Evolutionary conservation across 2,329 filamentous ascomycete genomes (phyloP), one percentile per base, ranked within the genome.

Genomic region (Chrysoporthe austroafricana): DNA sequence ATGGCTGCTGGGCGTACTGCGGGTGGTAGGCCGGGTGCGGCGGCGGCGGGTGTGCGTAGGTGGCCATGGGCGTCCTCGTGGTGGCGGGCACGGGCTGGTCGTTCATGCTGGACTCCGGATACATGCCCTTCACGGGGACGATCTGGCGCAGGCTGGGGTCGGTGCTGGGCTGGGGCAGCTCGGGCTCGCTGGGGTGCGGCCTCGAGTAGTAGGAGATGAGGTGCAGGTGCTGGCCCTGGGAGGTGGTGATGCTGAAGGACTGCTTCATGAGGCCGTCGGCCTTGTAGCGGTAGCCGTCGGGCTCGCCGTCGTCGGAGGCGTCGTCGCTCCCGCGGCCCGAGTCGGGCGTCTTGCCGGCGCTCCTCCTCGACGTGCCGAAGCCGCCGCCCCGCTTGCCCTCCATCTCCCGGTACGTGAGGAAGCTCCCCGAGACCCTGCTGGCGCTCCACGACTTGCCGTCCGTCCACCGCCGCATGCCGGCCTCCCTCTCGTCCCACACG

Each of bases 381-480:
- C 86, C 87, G 69, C 93, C 93, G 64, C 94, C 94, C 70, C 96
- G 88, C 84, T 98, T 98, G 79, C 96, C 96, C 80, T 99, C 96
- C 96, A 99, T 99, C 77, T 99, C 96, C 50, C 96, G 87, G 77
- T 99, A 99, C 8, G 96, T 98, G 69, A 99, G 81, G 78, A 99
- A 99, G 82, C 96, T 98, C 63, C 96, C 96, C 0, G 95, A 98
- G 0, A 99, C 96, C 70, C 96, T 89, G 81, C 95, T 98, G 44
- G 96, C 96, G 76, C 95, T 98, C 96, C 96, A 99, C 46, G 95
- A 98, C 79, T 99, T 99, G 66, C 96, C 96, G 74, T 99, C 96
- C 0, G 96, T 99, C 96, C 96, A 99, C 79, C 96, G 86, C 75
- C 96, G 88, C 96, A 99, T 99, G 72, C 96, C 96, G 13, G 96